These are phyloP conservation scores for Tricladium varicosporioides DNA, from an alignment of 2,329 filamentous ascomycete genomes.

Conservation along the genomic window DNA sequence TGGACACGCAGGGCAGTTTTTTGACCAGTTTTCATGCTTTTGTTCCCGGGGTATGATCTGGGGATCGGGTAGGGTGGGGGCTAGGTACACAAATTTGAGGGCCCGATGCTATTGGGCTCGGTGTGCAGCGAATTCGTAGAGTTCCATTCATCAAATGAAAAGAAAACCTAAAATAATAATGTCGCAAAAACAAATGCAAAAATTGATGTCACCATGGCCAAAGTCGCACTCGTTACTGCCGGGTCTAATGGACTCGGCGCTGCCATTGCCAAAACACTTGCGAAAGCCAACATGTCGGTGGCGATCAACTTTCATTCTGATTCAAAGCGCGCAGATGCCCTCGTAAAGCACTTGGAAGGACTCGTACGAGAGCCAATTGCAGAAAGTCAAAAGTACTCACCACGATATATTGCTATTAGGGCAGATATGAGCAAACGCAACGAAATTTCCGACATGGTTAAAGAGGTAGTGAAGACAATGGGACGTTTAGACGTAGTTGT, in stretches of 20 bases:
- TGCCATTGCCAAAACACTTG: constrained; percentile 64
- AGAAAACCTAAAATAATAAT: no score
- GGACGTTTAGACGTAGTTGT: constrained; percentile 75
- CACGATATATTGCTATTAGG: constrained; percentile 50
- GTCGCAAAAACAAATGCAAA: background rate
- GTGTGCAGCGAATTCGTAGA: no score
- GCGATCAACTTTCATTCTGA: constrained; percentile 72
- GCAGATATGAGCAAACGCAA: constrained; percentile 62
- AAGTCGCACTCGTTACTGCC: constrained; percentile 47
- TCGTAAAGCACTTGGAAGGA: constrained; percentile 53
- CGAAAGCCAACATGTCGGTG: constrained; percentile 64
- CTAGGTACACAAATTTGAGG: no score
- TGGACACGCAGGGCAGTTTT: no score
- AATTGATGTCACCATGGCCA: background rate
- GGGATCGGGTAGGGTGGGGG: no score
- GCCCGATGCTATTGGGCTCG: no score
- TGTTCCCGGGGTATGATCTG: no score
- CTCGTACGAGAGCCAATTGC: constrained; percentile 39
- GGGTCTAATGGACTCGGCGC: constrained; percentile 68
- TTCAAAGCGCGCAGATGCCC: constrained; percentile 54
- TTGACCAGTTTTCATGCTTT: no score
- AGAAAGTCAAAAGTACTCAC: constrained; percentile 15
- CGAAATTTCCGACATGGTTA: constrained; percentile 59
- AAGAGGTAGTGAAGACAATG: constrained; percentile 56
- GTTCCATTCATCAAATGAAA: no score